Conservation (phyloP, 1,284 basidiomycete genomes). For the Neonothopanus nambi region DNA sequence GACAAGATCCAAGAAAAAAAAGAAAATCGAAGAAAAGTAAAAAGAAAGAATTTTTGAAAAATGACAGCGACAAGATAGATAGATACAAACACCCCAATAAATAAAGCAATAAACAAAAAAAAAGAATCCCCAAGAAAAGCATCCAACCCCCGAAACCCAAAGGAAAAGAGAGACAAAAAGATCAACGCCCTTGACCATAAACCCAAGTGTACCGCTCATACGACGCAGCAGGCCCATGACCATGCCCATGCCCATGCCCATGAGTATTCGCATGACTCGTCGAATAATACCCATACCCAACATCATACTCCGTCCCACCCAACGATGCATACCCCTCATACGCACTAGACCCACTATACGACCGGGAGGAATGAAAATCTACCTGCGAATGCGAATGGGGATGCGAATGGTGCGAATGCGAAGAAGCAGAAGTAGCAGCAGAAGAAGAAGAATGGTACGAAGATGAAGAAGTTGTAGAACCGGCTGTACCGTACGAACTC, state of each 20-base stretch:
- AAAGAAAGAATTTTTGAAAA: neutral
- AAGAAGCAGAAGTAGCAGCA: neutral
- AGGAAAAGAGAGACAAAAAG: neutral
- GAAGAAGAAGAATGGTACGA: conserved; percentile 6
- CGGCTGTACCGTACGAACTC: conserved; percentile 3
- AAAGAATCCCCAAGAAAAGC: neutral
- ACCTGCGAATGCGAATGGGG: neutral
- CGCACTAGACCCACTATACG: too few species aligned
- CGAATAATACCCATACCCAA: neutral
- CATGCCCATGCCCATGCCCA: neutral
- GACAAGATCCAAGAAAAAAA: neutral
- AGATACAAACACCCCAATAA: neutral
- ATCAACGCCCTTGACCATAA: too few species aligned
- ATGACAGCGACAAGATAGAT: neutral
- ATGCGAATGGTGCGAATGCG: conserved; percentile 1
- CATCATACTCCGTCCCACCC: neutral
- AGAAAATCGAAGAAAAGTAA: neutral
- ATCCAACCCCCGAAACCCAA: neutral
- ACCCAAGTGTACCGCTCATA: too few species aligned
- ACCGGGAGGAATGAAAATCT: too few species aligned
- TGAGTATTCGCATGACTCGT: neutral
- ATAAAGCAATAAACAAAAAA: neutral
- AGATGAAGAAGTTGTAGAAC: conserved; percentile 7
- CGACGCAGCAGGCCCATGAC: neutral
- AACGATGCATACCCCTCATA: too few species aligned